These are phyloP conservation scores for Aspergillus phoenicis DNA, from an alignment of 2,329 filamentous ascomycete genomes.

Conservation along the genomic window DNA sequence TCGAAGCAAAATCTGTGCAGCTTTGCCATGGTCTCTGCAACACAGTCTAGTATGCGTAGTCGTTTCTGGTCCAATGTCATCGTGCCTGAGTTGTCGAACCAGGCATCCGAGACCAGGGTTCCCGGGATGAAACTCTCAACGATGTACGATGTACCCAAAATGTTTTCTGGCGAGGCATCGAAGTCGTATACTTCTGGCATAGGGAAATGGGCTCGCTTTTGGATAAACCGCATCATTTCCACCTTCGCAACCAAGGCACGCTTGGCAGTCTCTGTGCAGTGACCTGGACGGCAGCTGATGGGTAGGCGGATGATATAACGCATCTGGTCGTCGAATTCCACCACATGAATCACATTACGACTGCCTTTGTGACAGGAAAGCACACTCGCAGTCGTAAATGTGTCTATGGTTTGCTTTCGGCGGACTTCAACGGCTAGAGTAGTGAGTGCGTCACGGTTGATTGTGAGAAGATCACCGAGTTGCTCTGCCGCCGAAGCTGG, in stretches of 20 bases:
- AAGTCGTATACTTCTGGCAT: slow-evolving; percentile 5
- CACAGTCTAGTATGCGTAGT: not conserved
- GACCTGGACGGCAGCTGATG: not conserved
- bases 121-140: not conserved
- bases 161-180: not conserved
- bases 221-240: slow-evolving; percentile 5
- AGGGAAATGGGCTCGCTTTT: slow-evolving; percentile 1
- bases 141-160: not conserved
- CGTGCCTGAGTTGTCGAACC: not conserved
- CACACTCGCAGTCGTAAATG: not conserved
- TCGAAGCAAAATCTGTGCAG: slow-evolving; percentile 1
- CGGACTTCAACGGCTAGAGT: not conserved
- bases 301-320: slow-evolving; percentile 1
- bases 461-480: not conserved
- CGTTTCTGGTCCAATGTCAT: not conserved
- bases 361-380: not conserved
- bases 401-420: not conserved
- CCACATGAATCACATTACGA: not conserved
- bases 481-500: not conserved
- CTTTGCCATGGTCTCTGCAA: slow-evolving; percentile 7
- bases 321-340: slow-evolving; percentile 4
- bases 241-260: not conserved
- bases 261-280: not conserved
- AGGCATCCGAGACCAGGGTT: not conserved
- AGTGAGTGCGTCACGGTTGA: not conserved